phyloP scores from a whole-genome alignment of 257 asterid species.

The Nemophila menziesii region DNA sequence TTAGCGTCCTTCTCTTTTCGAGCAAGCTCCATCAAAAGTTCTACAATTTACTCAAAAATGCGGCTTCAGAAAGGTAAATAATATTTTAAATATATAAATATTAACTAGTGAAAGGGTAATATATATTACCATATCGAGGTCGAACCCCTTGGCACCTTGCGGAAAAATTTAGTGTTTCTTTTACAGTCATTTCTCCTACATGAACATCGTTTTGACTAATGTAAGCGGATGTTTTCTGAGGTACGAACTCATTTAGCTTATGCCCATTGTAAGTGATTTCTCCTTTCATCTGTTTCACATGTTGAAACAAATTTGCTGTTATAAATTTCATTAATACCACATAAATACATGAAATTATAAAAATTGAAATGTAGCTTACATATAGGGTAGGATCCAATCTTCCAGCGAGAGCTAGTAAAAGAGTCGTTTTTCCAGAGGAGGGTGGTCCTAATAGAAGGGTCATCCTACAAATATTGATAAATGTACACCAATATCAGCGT shows the following conservation, averaged over 20 bases:
- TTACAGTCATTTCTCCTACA: conserved; percentile 90
- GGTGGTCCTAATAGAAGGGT: conserved; percentile 62
- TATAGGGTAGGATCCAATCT: conserved; percentile 33
- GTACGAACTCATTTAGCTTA: conserved; percentile 53
- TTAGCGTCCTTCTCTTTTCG: conserved; percentile 50
- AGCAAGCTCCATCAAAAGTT: conserved; percentile 41
- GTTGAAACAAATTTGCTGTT: no score
- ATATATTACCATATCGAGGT: conserved; percentile 60
- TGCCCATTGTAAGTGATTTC: conserved; percentile 83
- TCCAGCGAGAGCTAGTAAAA: conserved; percentile 51
- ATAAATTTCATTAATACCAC: not conserved
- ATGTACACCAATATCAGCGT: no score
- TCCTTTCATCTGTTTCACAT: conserved; percentile 48
- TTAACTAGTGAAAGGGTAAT: no score
- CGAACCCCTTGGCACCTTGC: conserved; percentile 93
- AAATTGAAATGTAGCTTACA: conserved; percentile 15
- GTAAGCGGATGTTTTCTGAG: conserved; percentile 86
- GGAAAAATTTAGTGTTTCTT: conserved; percentile 87
- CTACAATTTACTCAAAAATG: conserved; percentile 17
- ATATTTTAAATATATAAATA: no score
- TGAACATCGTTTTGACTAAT: conserved; percentile 94
- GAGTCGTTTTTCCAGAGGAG: conserved; percentile 58
- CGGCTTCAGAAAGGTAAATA: no score
- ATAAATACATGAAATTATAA: not conserved
- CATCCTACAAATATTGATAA: conserved; percentile 30